Percentiles rank a stretch among this genome's conserved stretches.
These are phyloP conservation scores for Clarireedia homoeocarpa DNA, from an alignment of 2,329 filamentous ascomycete genomes.

Conservation along the genomic window DNA sequence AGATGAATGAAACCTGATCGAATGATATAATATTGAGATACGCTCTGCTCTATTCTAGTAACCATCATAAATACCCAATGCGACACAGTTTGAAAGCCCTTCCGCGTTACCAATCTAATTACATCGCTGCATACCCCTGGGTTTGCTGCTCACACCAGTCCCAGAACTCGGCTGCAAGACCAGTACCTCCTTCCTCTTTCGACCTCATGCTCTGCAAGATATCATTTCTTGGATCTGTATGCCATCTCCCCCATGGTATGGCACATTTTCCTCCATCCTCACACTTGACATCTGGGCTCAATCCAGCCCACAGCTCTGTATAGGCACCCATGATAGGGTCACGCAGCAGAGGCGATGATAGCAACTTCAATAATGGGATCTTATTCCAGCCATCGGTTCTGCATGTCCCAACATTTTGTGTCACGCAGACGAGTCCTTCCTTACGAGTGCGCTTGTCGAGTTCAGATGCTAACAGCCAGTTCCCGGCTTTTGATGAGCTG, in stretches of 20 bases:
- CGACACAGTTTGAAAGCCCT: no score
- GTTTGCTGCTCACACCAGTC: conserved; percentile 1
- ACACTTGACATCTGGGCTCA: not conserved
- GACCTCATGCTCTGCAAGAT: not conserved
- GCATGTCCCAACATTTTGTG: conserved; percentile 17
- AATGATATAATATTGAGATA: no score
- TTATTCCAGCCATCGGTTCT: not conserved
- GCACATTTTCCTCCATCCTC: not conserved
- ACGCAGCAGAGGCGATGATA: not conserved
- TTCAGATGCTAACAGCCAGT: conserved; percentile 14
- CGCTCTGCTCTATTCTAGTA: no score
- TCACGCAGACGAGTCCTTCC: conserved; percentile 13
- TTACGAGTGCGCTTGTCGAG: conserved; percentile 4
- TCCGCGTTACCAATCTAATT: no score
- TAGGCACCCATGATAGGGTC: conserved; percentile 2
- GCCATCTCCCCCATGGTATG: not conserved
- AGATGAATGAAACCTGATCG: no score
- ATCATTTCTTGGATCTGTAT: not conserved
- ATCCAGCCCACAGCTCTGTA: conserved; percentile 4
- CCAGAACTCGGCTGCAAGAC: not conserved
- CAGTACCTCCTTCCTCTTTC: not conserved
- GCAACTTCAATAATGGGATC: not conserved
- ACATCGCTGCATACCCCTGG: not conserved
- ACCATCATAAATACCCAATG: no score
- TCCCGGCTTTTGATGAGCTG: conserved; percentile 12